phyloP scores from a whole-genome alignment of 768 basidiomycete species.

The Coprinopsis cinerea region DNA sequence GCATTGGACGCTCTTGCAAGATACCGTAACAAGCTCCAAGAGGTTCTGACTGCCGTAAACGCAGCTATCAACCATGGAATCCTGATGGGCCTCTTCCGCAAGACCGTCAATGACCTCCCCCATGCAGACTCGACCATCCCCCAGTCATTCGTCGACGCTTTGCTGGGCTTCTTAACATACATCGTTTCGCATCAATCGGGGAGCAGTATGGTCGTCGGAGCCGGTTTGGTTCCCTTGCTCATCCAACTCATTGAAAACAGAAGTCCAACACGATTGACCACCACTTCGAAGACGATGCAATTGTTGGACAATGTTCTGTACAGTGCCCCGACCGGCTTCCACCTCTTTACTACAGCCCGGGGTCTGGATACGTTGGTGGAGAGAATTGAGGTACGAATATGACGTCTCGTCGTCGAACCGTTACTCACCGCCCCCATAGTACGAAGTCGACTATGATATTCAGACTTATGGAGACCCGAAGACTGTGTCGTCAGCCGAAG shows the following conservation, averaged over 20 bases:
- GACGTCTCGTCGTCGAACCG: not conserved
- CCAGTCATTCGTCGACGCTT: constrained; percentile 75
- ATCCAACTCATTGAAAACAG: constrained; percentile 86
- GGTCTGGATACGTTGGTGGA: constrained; percentile 84
- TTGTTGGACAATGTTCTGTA: constrained; percentile 91
- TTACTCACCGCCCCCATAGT: constrained; percentile 29
- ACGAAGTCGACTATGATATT: constrained; percentile 63
- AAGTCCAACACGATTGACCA: constrained; percentile 58
- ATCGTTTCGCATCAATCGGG: constrained; percentile 81
- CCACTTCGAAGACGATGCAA: constrained; percentile 87
- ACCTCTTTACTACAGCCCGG: constrained; percentile 74
- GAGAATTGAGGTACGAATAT: constrained; percentile 69
- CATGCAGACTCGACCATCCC: constrained; percentile 60
- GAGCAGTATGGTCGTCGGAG: constrained; percentile 91
- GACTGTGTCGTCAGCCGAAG: constrained; percentile 7
- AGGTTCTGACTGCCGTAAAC: constrained; percentile 86
- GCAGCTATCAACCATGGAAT: constrained; percentile 96
- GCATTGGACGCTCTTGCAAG: constrained; percentile 88
- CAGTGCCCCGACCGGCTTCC: constrained; percentile 82
- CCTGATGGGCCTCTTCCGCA: constrained; percentile 82
- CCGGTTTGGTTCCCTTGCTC: constrained; percentile 83
- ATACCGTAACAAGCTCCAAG: constrained; percentile 77
- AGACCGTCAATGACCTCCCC: constrained; percentile 69
- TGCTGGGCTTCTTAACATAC: constrained; percentile 82
- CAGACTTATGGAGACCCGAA: constrained; percentile 39